These are phyloP conservation scores for Vitis labrusca DNA, from an alignment of 164 flowering plant species.

Conservation along the genomic window DNA sequence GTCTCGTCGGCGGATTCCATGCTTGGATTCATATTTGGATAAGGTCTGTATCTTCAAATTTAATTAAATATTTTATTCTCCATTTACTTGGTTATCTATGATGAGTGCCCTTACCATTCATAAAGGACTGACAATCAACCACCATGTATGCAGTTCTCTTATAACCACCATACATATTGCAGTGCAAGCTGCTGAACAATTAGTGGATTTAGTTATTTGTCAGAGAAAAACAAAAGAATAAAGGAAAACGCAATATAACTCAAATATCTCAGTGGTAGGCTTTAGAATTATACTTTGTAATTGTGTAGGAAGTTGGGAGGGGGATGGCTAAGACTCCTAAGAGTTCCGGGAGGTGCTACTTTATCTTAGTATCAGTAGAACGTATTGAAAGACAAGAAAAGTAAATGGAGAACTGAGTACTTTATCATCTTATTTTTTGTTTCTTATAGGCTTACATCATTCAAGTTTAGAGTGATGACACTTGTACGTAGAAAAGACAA, in stretches of 20 bases:
- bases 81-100: too few relatives aligned
- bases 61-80: too few relatives aligned
- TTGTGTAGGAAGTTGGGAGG: not conserved
- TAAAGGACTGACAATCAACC: too few relatives aligned
- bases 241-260: not conserved
- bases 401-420: too few relatives aligned
- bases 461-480: too few relatives aligned
- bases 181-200: not conserved
- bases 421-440: too few relatives aligned
- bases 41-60: constrained; percentile 50
- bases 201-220: not conserved
- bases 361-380: not conserved
- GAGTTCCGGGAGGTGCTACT: not conserved
- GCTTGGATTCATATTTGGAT: constrained; percentile 94
- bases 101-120: too few relatives aligned
- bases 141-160: not conserved
- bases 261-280: too few relatives aligned
- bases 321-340: not conserved
- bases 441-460: too few relatives aligned
- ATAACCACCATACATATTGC: not conserved
- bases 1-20: constrained; percentile 95
- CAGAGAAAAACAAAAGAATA: not conserved
- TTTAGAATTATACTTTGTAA: too few relatives aligned
- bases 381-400: not conserved
- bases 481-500: too few relatives aligned